Base-by-base conservation (phyloP, 768 basidiomycete species). In the Rhizopogon vesiculosus region DNA sequence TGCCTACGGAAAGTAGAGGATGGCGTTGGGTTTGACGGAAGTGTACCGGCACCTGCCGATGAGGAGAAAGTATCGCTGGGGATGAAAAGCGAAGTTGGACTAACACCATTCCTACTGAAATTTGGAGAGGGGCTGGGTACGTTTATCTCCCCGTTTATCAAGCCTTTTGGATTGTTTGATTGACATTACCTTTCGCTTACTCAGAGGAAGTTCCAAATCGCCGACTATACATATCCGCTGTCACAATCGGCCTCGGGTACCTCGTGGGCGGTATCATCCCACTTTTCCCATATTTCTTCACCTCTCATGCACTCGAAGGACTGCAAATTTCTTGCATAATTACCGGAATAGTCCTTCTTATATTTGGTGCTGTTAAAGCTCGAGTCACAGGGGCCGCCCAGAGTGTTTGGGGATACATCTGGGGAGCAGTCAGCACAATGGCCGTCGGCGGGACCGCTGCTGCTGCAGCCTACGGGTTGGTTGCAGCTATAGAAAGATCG, bases 201-300 rank as follows among this genome's bases (percentile, higher is more conserved):
- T 51, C 67, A 89, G 95, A 97, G 79, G 96, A 98, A 72, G 82
- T 97, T 38, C 91, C 95, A 1, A 83, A 84, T 16, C 78, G 79
- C 19, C 82, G 97, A 28, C 76, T 97, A 60, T 98, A 93, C 74
- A 78, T 86, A 38, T 95, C 93, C 1, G 96, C 96, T 2, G 80
- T 96, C 61, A 98, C 96, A 0, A 98, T 99, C 66, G 97, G 96
- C 58, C 80, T 93, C 66, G 93, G 93, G 12, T 96, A 98, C 75
- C 86, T 95, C 59, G 51, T 96, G 53, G 97, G 97, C 44, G 97
- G 97, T 31, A 77, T 95, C 54, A 90, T 98, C 63, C 97, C 97
- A 0, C 81, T 99, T 38, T 62, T 94, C 9, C 93, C 93, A 9
- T 96, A 97, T 73, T 94, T 98, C 75, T 93, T 93, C 76, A 82